phyloP scores from a whole-genome alignment of 108 stramenopile genomes.

The Ochromonas danica region DNA sequence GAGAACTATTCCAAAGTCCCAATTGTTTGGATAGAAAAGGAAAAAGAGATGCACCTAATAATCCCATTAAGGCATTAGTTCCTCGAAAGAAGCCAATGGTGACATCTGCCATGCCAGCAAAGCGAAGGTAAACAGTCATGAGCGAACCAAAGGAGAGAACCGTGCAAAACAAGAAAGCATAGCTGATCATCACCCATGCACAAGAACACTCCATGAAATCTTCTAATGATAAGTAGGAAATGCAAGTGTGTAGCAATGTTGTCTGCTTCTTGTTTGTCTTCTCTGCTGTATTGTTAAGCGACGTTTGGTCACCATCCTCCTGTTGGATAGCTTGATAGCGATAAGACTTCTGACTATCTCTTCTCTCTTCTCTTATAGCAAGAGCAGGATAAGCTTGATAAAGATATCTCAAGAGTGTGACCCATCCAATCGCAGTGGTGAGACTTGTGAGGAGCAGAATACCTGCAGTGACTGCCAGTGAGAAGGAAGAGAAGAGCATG shows the following conservation, averaged over 20 bases:
- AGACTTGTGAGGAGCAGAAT: constrained; percentile 12
- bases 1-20: neutral
- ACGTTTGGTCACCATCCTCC: neutral
- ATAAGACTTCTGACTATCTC: neutral
- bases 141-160: constrained; percentile 22
- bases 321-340: neutral
- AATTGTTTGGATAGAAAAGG: neutral
- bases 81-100: constrained; percentile 8
- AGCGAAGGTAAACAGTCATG: constrained; percentile 28
- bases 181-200: constrained; percentile 19
- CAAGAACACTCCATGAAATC: neutral
- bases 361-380: neutral
- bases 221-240: neutral
- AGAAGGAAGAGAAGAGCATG: neutral
- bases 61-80: neutral
- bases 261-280: neutral
- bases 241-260: neutral
- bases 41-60: constrained; percentile 6
- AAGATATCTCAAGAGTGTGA: neutral
- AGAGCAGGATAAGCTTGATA: constrained; percentile 4
- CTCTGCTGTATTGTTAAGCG: neutral
- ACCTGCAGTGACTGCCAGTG: neutral
- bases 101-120: neutral
- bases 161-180: constrained; percentile 26
- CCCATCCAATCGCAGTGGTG: neutral